Percentiles rank a stretch among this genome's conserved stretches.
phyloP scores from a whole-genome alignment of 2,329 filamentous ascomycete genomes.

The Aspergillus luchuensis region DNA sequence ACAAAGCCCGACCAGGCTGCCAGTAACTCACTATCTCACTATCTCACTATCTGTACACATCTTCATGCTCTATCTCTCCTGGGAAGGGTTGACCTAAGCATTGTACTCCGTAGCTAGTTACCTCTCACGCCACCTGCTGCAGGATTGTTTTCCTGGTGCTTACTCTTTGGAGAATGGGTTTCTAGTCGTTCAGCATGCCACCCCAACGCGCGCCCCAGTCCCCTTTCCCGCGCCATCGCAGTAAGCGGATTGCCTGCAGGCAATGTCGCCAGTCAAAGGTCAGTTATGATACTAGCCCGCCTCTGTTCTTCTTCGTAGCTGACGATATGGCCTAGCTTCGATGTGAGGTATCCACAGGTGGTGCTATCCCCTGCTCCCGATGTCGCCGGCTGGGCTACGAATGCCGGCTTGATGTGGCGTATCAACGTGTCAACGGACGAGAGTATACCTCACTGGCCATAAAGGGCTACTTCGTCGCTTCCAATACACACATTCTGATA shows the following conservation, averaged over 20 bases:
- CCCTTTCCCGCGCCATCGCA: neutral
- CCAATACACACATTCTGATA: neutral
- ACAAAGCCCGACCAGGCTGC: too few relatives aligned
- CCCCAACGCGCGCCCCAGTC: neutral
- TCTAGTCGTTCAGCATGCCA: neutral
- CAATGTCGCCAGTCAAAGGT: slow-evolving; percentile 8
- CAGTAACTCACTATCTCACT: too few relatives aligned
- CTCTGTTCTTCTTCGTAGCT: neutral
- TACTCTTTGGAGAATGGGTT: too few relatives aligned
- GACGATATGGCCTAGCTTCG: neutral
- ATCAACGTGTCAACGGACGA: neutral
- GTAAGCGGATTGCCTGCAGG: slow-evolving; percentile 6
- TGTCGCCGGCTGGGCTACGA: neutral
- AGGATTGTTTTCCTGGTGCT: too few relatives aligned
- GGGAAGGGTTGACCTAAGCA: too few relatives aligned
- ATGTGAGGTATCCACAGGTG: neutral
- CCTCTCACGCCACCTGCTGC: too few relatives aligned
- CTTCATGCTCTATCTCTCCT: too few relatives aligned
- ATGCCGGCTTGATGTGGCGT: neutral
- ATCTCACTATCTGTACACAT: too few relatives aligned
- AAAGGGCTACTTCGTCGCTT: neutral
- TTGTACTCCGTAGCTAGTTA: too few relatives aligned
- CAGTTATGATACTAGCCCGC: neutral
- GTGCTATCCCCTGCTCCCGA: neutral
- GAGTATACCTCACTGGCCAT: neutral